phyloP scores from a whole-genome alignment of 345 rosid genomes.

The Draba incana region DNA sequence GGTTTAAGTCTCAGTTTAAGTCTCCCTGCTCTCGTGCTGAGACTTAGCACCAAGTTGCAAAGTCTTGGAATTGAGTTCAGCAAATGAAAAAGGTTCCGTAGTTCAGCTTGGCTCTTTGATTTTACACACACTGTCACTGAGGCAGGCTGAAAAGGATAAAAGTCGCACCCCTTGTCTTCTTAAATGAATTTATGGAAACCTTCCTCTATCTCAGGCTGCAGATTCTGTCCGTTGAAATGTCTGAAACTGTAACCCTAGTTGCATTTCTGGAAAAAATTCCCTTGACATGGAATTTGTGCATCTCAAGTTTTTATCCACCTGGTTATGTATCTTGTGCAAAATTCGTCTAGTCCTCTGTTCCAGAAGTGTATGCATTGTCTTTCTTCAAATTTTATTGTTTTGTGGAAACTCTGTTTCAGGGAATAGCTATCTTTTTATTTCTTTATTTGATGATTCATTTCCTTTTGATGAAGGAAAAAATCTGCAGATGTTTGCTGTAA shows the following conservation, averaged over 20 bases:
- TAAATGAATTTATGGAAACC: conserved; percentile 10
- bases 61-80: conserved; percentile 32
- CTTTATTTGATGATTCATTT: conserved; percentile 5
- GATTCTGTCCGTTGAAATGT: conserved; percentile 10
- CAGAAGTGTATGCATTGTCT: conserved; percentile 15
- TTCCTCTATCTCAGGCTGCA: conserved; percentile 25
- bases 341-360: conserved; percentile 8
- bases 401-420: conserved; percentile 12
- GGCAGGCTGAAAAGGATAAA: conserved; percentile 39
- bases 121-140: conserved; percentile 36
- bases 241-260: conserved; percentile 20
- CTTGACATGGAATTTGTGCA: conserved; percentile 12
- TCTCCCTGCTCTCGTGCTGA: conserved; percentile 12
- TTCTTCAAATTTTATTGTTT: conserved; percentile 9
- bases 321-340: conserved; percentile 10
- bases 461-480: conserved; percentile 5
- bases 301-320: conserved; percentile 4
- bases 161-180: background rate
- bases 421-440: background rate
- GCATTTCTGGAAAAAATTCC: conserved; percentile 14
- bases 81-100: conserved; percentile 22
- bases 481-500: conserved; percentile 21
- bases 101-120: conserved; percentile 40
- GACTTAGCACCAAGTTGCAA: conserved; percentile 42
- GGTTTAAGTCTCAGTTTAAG: background rate